A percentile compares a stretch with the other conserved stretches of the same genome.
Conservation (phyloP, 164 flowering plant genomes). For the Malania oleifera region DNA sequence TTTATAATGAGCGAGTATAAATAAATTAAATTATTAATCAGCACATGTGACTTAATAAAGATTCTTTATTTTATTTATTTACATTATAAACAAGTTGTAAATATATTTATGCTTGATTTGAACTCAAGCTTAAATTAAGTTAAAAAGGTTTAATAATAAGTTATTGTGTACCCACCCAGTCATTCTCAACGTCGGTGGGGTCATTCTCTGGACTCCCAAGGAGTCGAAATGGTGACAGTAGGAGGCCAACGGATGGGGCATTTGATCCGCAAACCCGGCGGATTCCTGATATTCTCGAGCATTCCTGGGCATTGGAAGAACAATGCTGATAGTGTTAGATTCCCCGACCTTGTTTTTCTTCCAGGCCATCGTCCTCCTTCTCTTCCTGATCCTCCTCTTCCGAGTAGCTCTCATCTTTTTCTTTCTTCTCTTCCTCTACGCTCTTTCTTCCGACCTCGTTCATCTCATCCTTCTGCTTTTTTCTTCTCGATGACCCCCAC, state of each 20-base stretch:
- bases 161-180: no score
- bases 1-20: no score
- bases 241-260: slow-evolving; percentile 5
- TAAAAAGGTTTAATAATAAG: no score
- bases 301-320: neutral
- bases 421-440: slow-evolving; percentile 16
- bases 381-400: slow-evolving; percentile 20
- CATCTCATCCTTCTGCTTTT: slow-evolving; percentile 12
- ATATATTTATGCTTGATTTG: no score
- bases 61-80: no score
- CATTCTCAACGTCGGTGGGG: no score
- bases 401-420: slow-evolving; percentile 15
- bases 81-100: no score
- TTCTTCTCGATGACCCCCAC: slow-evolving; percentile 20
- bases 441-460: slow-evolving; percentile 19
- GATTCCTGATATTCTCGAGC: slow-evolving; percentile 11
- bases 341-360: slow-evolving; percentile 16
- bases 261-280: neutral
- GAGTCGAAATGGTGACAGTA: neutral
- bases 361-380: slow-evolving; percentile 1
- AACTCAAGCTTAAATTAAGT: no score
- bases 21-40: no score
- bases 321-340: slow-evolving; percentile 4
- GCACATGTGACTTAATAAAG: no score
- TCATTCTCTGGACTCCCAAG: no score